Evolutionary conservation across 805 yeast species (phyloP).

Genomic region (Yamadazyma sp.): DNA sequence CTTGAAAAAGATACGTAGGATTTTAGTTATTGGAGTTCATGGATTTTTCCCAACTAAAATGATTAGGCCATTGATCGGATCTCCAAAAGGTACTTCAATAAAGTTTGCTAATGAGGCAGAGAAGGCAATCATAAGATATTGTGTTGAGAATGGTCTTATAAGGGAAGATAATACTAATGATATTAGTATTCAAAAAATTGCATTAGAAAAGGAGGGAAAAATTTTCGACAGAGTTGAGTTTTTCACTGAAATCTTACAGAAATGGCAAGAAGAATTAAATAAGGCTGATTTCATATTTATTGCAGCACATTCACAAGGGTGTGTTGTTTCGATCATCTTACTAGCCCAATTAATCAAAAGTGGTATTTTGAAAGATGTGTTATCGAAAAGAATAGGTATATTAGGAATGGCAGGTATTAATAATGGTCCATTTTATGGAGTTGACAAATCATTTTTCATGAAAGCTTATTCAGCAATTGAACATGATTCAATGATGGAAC

Average conservation of each 20-base stretch:
- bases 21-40: slow-evolving; percentile 87
- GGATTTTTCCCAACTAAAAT: slow-evolving; percentile 92
- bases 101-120: slow-evolving; percentile 92
- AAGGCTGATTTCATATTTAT: slow-evolving; percentile 83
- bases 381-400: slow-evolving; percentile 55
- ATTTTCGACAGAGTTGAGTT: slow-evolving; percentile 81
- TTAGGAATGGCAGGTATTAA: slow-evolving; percentile 95
- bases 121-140: slow-evolving; percentile 58
- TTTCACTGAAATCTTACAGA: slow-evolving; percentile 67
- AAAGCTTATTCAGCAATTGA: slow-evolving; percentile 90
- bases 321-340: slow-evolving; percentile 82
- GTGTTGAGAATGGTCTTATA: slow-evolving; percentile 45
- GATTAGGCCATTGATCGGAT: slow-evolving; percentile 84
- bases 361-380: slow-evolving; percentile 43
- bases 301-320: slow-evolving; percentile 95
- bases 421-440: slow-evolving; percentile 90
- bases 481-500: slow-evolving; percentile 77
- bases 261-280: slow-evolving; percentile 58
- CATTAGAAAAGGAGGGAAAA: slow-evolving; percentile 91
- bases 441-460: slow-evolving; percentile 78
- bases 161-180: slow-evolving; percentile 28
- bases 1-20: slow-evolving; percentile 45
- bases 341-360: slow-evolving; percentile 67
- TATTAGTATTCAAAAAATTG: slow-evolving; percentile 75
- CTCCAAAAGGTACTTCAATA: slow-evolving; percentile 94